Percentiles rank a stretch among this genome's conserved stretches.
These are phyloP conservation scores for Coemansia sp. DNA, from an alignment of 192 early-diverging fungal species.

Conservation along the genomic window DNA sequence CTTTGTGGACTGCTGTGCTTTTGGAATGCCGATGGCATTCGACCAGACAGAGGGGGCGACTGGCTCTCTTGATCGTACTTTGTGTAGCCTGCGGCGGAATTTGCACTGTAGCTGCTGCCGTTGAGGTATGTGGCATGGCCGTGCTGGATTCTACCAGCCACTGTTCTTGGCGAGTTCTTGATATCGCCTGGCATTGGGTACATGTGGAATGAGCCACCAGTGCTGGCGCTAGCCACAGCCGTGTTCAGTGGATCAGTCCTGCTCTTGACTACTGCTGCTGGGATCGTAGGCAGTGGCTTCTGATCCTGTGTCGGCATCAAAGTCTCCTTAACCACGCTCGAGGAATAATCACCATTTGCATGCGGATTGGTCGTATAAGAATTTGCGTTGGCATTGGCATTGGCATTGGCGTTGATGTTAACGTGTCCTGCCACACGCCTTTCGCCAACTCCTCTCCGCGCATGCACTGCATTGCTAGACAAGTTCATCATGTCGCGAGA, in stretches of 20 bases:
- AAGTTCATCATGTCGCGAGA: constrained; percentile 17
- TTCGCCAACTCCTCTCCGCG: constrained; percentile 22
- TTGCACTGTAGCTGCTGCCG: background rate
- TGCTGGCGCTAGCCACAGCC: background rate
- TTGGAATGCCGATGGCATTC: too few relatives aligned
- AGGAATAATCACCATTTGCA: too few relatives aligned
- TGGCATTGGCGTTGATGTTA: too few relatives aligned
- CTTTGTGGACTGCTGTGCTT: background rate
- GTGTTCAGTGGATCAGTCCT: background rate
- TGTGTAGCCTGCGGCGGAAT: too few relatives aligned
- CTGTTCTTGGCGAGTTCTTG: background rate
- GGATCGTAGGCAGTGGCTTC: constrained; percentile 19
- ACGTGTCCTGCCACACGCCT: constrained; percentile 9
- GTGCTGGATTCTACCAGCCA: background rate
- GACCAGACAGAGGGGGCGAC: too few relatives aligned
- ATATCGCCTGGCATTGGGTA: constrained; percentile 7
- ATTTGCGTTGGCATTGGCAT: background rate
- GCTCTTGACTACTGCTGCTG: background rate
- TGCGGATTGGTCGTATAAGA: too few relatives aligned
- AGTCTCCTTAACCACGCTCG: too few relatives aligned
- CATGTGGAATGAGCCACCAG: constrained; percentile 15
- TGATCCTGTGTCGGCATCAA: too few relatives aligned
- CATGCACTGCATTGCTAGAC: constrained; percentile 28
- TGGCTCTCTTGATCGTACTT: too few relatives aligned
- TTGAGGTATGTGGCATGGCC: background rate